These are phyloP conservation scores for Hypoxylon sp. DNA, from an alignment of 2,329 filamentous ascomycete genomes.

Conservation along the genomic window DNA sequence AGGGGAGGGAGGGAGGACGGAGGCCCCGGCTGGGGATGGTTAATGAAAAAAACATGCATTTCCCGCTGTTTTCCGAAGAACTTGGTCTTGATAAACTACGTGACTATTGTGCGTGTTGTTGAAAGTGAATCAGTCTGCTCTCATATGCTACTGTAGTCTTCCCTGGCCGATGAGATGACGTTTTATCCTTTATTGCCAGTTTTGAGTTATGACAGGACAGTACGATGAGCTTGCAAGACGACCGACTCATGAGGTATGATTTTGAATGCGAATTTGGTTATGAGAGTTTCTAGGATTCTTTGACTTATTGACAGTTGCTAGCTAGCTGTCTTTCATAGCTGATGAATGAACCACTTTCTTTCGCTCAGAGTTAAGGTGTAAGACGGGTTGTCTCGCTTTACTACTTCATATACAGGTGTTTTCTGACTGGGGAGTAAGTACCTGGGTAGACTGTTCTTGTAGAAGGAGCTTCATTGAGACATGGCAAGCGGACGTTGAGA, in stretches of 20 bases:
- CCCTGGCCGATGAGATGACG: too few relatives aligned
- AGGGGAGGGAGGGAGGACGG: constrained; percentile 23
- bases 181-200: too few relatives aligned
- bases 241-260: too few relatives aligned
- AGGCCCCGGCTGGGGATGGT: constrained; percentile 16
- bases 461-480: too few relatives aligned
- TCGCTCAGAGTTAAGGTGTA: not conserved
- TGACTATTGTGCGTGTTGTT: constrained; percentile 26
- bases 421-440: too few relatives aligned
- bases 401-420: not conserved
- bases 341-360: not conserved
- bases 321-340: not conserved
- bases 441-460: too few relatives aligned
- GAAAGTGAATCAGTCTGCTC: not conserved
- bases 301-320: not conserved
- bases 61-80: constrained; percentile 28
- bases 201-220: not conserved
- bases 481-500: not conserved
- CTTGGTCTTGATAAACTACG: constrained; percentile 3
- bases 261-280: too few relatives aligned
- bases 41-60: constrained; percentile 42
- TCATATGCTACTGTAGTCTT: not conserved
- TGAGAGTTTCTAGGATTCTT: not conserved
- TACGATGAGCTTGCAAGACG: not conserved
- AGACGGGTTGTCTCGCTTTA: not conserved